A percentile compares a stretch with the other conserved stretches of the same genome.
phyloP scores from a whole-genome alignment of 805 yeast species.

The Zygotorulaspora danielsina region DNA sequence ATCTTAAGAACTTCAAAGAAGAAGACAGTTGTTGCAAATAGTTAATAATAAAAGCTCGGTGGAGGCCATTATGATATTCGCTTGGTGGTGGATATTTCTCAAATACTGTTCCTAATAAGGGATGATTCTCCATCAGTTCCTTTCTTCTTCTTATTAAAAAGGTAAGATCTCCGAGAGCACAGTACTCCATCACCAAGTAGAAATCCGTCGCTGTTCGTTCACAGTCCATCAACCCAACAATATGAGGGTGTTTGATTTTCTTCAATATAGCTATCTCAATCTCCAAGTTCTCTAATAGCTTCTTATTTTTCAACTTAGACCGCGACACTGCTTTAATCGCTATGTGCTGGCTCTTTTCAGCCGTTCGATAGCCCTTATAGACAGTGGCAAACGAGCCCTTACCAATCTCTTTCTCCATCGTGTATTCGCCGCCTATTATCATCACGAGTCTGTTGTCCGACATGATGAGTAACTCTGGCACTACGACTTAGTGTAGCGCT shows the following conservation, averaged over 20 bases:
- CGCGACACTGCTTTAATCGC: slow-evolving; percentile 88
- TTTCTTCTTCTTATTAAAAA: slow-evolving; percentile 75
- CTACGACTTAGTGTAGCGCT: background rate
- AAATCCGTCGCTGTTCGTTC: slow-evolving; percentile 72
- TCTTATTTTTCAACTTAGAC: slow-evolving; percentile 76
- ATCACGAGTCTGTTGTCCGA: slow-evolving; percentile 11
- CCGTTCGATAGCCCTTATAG: slow-evolving; percentile 66
- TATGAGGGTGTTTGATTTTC: slow-evolving; percentile 86
- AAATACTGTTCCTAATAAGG: slow-evolving; percentile 69
- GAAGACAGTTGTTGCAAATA: slow-evolving; percentile 82
- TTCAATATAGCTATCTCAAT: slow-evolving; percentile 87
- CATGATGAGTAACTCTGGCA: slow-evolving; percentile 2
- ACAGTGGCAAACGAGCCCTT: slow-evolving; percentile 95
- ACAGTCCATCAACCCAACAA: slow-evolving; percentile 81
- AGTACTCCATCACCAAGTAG: slow-evolving; percentile 92
- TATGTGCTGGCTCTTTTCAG: slow-evolving; percentile 48
- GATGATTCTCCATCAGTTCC: slow-evolving; percentile 69
- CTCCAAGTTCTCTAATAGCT: slow-evolving; percentile 84
- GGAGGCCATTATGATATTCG: slow-evolving; percentile 68
- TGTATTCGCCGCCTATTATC: slow-evolving; percentile 26
- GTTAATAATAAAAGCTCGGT: slow-evolving; percentile 73
- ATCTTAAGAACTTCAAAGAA: slow-evolving; percentile 76
- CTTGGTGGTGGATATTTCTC: slow-evolving; percentile 79
- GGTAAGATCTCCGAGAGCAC: slow-evolving; percentile 90
- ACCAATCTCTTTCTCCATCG: slow-evolving; percentile 63